Base-by-base conservation (phyloP, 1,284 basidiomycete species). In the Melanopsichium pennsylvanicum region DNA sequence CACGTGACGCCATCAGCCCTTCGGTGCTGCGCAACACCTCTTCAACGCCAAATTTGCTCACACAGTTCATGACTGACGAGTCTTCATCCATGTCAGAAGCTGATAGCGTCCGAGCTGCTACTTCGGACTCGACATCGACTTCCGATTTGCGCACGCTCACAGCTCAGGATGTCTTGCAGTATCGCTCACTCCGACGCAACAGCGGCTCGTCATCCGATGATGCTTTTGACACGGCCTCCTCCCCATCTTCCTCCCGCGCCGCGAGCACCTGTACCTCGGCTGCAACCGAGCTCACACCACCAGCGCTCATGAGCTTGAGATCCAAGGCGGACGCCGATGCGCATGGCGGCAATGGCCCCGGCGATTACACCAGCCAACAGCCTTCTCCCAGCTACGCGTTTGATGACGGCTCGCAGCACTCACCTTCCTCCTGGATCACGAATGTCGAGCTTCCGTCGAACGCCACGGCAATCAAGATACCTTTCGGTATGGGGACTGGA, bases 1-100 rank as follows among this genome's bases (percentile, higher is more conserved):
- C 54, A 9, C 54, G 50, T 26, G 40, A 45, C 21, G 60, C 51
- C 1, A 49, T 62, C 57, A 63, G 59, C 57, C 39, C 46, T 5
- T 55, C 48, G 3, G 52, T 62, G 15, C 42, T 76, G 35, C 70
- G 73, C 46, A 74, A 72, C 37, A 74, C 75, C 2, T 52, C 67
- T 5, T 77, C 75, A 15, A 77, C 75, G 18, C 75, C 75, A 25
- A 77, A 77, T 29, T 40, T 77, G 19, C 59, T 74, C 19, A 52
- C 56, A 5, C 66, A 63, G 2, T 69, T 69, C 33, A 44, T 55
- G 36, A 36, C 45, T 18, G 26, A 45, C 13, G 50, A 43, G 34
- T 25, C 47, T 3, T 12, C 47, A 35, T 25, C 43, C 13, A 26
- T 36, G 13, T 23, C 59, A 7, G 42, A 42, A n/a, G 27, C 37